Evolutionary conservation across 306 rosid genomes (phyloP).

Genomic region (Rosa persica): DNA sequence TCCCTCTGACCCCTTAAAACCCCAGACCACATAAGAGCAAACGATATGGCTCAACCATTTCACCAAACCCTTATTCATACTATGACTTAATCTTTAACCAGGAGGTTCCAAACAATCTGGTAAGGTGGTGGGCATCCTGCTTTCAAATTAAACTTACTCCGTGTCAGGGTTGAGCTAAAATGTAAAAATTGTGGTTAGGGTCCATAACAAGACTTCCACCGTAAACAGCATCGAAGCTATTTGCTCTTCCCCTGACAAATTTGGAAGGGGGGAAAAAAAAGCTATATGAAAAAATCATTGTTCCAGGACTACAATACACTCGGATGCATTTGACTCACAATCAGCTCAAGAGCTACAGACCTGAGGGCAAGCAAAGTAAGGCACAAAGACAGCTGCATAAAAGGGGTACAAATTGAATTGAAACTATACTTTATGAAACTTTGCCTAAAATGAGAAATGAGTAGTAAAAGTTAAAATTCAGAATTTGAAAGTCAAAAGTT

Average conservation of each 20-base stretch:
- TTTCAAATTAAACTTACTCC: not conserved
- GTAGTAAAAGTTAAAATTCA: not conserved
- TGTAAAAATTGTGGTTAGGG: not conserved
- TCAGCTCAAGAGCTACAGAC: not conserved
- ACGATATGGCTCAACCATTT: not conserved
- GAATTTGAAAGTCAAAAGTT: not conserved
- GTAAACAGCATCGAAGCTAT: not conserved
- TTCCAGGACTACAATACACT: not conserved
- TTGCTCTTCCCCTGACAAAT: not conserved
- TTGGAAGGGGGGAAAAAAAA: not conserved
- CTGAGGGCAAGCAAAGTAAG: not conserved
- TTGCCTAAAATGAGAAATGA: not conserved
- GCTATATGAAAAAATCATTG: not conserved
- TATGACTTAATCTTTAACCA: not conserved
- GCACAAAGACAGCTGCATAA: not conserved
- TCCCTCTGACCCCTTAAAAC: not conserved
- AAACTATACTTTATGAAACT: slow-evolving; percentile 44
- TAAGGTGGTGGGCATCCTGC: not conserved
- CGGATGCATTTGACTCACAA: not conserved
- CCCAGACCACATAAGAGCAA: not conserved
- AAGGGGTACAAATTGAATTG: not conserved
- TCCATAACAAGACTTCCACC: not conserved
- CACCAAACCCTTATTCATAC: not conserved
- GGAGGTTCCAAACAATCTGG: not conserved
- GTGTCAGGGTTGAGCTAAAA: not conserved